Base-by-base conservation (phyloP, 2,329 filamentous ascomycete genomes). In the Aspergillus sp. region DNA sequence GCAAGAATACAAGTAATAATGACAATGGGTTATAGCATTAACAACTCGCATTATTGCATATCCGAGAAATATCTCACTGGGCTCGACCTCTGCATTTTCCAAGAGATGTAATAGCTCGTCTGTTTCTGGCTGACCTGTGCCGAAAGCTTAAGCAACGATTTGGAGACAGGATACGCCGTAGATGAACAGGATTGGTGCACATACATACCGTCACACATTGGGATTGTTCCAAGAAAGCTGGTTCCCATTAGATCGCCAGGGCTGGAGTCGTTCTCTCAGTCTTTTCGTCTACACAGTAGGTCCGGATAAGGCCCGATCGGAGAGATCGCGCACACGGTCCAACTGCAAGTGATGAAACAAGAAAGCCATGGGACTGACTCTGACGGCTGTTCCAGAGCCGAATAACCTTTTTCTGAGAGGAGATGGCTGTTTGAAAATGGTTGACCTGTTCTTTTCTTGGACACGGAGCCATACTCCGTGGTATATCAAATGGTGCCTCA, bases 261-360 rank as follows among this genome's bases (percentile, higher is more conserved):
- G 17, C 33, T 37, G 33, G n/a, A 7, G 33, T 15, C 15, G 15
- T 37, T 37, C 33, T 4, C 33, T 37, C 33, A 10, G 5, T 22
- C n/a, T 43, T 7, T 25, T n/a, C 2, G 13, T 15, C 15, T 30
- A 5, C 22, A 25, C 1, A 12, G n/a, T 39, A 15, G 9, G 19
- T 43, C 23, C 13, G 10, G 22, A n/a, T 25, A 17, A 17, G 22
- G 12, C 20, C 41, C 13, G 41, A 43, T 43, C 41, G 41, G 41
- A 13, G 22, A 25, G 13, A 43, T 27, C 41, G 22, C 13, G 37
- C 17, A 39, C 37, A 43, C 12, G 41, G 23, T 12, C 46, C 42
- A 50, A 25, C 41, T 46, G 49, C 47, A 43, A 39, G 45, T 53
- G 25, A 48, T 50, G 39, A 50, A 46, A 46, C 48, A 32, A 41